Conservation (phyloP, 768 basidiomycete genomes). For the Gymnopilus dilepis region DNA sequence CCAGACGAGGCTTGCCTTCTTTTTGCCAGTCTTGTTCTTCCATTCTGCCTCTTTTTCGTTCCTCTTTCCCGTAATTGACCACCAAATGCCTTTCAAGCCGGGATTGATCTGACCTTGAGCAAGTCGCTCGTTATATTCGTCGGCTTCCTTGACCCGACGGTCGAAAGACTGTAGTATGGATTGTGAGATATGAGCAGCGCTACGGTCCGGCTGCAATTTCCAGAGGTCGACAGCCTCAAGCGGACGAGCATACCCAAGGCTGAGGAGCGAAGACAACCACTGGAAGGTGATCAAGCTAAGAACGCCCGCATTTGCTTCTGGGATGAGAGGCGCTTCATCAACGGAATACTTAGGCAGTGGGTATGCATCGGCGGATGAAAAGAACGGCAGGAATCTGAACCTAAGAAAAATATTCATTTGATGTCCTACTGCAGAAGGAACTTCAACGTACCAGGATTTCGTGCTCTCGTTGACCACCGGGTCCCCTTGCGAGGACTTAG, state of each 20-base stretch:
- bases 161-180: slow-evolving; percentile 71
- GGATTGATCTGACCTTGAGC: slow-evolving; percentile 68
- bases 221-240: slow-evolving; percentile 83
- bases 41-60: slow-evolving; percentile 64
- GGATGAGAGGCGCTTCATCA: slow-evolving; percentile 64
- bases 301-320: slow-evolving; percentile 68
- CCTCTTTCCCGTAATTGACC: slow-evolving; percentile 60
- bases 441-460: no score
- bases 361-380: no score
- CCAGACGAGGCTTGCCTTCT: slow-evolving; percentile 62
- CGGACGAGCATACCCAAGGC: slow-evolving; percentile 79
- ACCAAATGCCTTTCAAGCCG: slow-evolving; percentile 58
- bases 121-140: slow-evolving; percentile 73
- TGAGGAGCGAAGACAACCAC: slow-evolving; percentile 78
- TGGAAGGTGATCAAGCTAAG: slow-evolving; percentile 66
- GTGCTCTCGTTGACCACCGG: no score
- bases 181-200: slow-evolving; percentile 63
- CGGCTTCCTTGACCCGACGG: slow-evolving; percentile 56
- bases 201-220: slow-evolving; percentile 69
- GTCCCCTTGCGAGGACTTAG: no score
- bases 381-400: no score
- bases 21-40: slow-evolving; percentile 66
- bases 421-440: no score
- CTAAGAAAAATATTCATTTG: no score
- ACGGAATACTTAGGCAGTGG: slow-evolving; percentile 58